phyloP scores from a whole-genome alignment of 139 green algal genomes.

The Chlorella vulgaris region DNA sequence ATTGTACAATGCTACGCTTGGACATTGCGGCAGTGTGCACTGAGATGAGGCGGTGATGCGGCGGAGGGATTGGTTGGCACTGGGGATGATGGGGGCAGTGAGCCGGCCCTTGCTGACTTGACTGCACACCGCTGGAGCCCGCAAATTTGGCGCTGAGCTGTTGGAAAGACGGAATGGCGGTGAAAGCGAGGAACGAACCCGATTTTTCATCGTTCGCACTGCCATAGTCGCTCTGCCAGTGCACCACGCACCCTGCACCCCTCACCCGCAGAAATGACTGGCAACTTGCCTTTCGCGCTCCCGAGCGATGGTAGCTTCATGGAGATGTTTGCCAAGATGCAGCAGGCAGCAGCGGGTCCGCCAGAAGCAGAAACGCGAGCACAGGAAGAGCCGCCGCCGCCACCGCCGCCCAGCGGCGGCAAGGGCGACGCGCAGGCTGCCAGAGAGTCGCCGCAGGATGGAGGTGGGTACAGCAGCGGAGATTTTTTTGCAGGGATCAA shows the following conservation, averaged over 20 bases:
- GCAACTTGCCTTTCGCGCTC: constrained; percentile 16
- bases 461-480: too few species aligned
- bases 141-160: too few species aligned
- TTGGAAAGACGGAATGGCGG: too few species aligned
- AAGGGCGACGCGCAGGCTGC: neutral
- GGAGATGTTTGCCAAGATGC: constrained; percentile 28
- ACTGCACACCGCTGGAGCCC: too few species aligned
- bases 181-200: too few species aligned
- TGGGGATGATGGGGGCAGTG: neutral
- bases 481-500: too few species aligned
- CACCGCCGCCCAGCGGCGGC: neutral
- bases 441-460: neutral
- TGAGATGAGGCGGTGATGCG: too few species aligned
- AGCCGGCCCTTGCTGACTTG: too few species aligned
- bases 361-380: too few species aligned
- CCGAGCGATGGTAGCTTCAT: constrained; percentile 52
- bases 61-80: neutral
- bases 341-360: neutral
- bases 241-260: too few species aligned
- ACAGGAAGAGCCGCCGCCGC: neutral
- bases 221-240: too few species aligned
- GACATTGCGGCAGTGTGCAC: constrained; percentile 4
- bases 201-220: too few species aligned
- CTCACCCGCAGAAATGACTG: neutral
- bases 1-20: constrained; percentile 26